phyloP scores from a whole-genome alignment of 257 asterid genomes.

The Eustoma russellianum region DNA sequence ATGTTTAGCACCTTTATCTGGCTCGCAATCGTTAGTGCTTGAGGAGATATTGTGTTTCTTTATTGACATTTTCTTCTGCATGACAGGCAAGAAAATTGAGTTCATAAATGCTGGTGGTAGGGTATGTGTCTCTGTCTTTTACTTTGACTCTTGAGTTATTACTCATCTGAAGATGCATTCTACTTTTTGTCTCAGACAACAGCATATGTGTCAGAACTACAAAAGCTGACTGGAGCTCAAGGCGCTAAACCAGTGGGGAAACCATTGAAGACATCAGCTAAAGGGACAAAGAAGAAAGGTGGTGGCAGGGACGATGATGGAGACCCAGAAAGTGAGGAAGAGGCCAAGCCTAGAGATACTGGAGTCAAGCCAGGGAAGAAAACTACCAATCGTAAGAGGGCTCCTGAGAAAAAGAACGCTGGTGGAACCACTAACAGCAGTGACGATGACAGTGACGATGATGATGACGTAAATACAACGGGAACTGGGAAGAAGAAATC shows the following conservation, averaged over 20 bases:
- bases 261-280: constrained; percentile 22
- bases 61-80: constrained; percentile 11
- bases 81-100: constrained; percentile 82
- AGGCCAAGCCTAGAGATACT: constrained; percentile 15
- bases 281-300: constrained; percentile 13
- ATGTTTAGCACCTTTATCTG: neutral
- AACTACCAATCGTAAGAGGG: constrained; percentile 20
- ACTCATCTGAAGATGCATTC: constrained; percentile 5
- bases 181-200: constrained; percentile 53
- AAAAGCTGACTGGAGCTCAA: constrained; percentile 58
- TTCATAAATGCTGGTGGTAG: constrained; percentile 93
- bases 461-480: constrained; percentile 23
- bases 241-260: constrained; percentile 37
- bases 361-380: constrained; percentile 24
- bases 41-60: constrained; percentile 1
- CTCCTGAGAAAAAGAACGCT: constrained; percentile 31
- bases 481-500: constrained; percentile 23
- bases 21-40: constrained; percentile 2
- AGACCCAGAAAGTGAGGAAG: constrained; percentile 34
- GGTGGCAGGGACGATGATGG: constrained; percentile 17
- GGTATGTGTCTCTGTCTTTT: constrained; percentile 39
- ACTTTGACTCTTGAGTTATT: constrained; percentile 2
- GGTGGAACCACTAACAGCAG: constrained; percentile 18
- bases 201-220: constrained; percentile 87
- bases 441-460: constrained; percentile 18